Conservation (phyloP, 139 green algal genomes). For the Nannochloris sp. region DNA sequence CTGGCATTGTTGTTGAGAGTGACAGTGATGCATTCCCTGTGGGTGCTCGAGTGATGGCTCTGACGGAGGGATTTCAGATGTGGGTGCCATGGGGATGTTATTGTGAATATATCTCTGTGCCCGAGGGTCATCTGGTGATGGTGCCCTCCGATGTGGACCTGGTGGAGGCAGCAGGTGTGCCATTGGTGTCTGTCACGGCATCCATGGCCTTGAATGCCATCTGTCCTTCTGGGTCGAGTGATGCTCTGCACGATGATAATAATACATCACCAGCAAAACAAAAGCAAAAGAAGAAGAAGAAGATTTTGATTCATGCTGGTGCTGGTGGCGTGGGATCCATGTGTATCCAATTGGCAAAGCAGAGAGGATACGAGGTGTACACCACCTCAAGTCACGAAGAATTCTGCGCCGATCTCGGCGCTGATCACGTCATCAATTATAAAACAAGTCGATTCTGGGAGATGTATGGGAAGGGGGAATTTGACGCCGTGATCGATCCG, state of each 20-base stretch:
- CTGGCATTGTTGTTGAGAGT: slow-evolving; percentile 6
- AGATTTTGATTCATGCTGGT: slow-evolving; percentile 28
- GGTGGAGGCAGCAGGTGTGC: slow-evolving; percentile 21
- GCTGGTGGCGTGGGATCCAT: slow-evolving; percentile 31
- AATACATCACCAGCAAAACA: no score
- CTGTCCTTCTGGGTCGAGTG: neutral
- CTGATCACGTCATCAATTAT: slow-evolving; percentile 53
- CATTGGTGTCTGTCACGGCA: slow-evolving; percentile 25
- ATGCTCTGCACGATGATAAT: neutral
- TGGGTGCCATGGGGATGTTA: neutral
- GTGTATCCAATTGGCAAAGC: slow-evolving; percentile 35
- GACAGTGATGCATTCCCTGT: neutral
- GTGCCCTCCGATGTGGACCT: slow-evolving; percentile 16
- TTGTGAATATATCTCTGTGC: neutral
- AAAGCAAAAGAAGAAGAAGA: slow-evolving; percentile 14
- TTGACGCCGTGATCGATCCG: slow-evolving; percentile 7
- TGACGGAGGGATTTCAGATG: slow-evolving; percentile 4
- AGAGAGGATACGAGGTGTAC: slow-evolving; percentile 35
- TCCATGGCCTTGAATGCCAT: slow-evolving; percentile 28
- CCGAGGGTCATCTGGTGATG: slow-evolving; percentile 1
- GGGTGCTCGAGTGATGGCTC: slow-evolving; percentile 1
- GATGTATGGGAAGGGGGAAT: neutral
- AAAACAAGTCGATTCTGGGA: slow-evolving; percentile 24
- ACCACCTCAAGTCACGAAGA: slow-evolving; percentile 45
- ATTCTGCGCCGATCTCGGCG: slow-evolving; percentile 34